Conservation (phyloP, 495 filamentous ascomycete species). For the Astrothelium macrocarpum region DNA sequence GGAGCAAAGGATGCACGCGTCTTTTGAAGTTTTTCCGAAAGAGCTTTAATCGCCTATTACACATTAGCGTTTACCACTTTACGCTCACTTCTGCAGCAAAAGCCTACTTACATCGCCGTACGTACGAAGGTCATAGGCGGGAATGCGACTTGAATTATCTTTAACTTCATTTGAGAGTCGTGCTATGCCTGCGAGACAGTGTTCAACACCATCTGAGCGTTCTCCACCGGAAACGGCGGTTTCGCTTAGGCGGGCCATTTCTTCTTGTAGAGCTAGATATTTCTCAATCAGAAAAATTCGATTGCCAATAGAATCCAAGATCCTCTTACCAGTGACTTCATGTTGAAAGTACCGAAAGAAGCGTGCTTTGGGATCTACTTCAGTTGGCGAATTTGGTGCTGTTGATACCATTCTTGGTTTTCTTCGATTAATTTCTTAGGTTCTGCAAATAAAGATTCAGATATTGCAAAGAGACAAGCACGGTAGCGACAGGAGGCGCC, state of each 20-base stretch:
- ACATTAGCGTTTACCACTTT: neutral
- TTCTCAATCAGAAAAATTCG: neutral
- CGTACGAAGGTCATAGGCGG: constrained; percentile 66
- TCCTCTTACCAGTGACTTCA: constrained; percentile 51
- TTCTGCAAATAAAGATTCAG: neutral
- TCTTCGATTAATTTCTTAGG: neutral
- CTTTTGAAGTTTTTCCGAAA: constrained; percentile 55
- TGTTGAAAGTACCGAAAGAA: constrained; percentile 75
- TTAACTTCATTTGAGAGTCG: constrained; percentile 59
- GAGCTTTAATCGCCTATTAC: constrained; percentile 53
- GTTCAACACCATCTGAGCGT: constrained; percentile 55
- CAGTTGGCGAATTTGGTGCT: neutral
- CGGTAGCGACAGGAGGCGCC: neutral
- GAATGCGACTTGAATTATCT: constrained; percentile 57
- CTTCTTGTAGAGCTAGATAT: constrained; percentile 47
- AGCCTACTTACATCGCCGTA: constrained; percentile 51
- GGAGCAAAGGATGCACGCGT: constrained; percentile 50
- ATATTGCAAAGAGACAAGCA: neutral
- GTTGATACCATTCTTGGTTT: neutral
- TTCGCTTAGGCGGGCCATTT: constrained; percentile 47
- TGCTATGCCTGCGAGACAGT: constrained; percentile 56
- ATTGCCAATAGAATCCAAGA: neutral
- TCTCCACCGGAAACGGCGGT: constrained; percentile 46
- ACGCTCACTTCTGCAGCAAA: neutral
- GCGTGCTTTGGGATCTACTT: constrained; percentile 1